Evolutionary conservation across 2,329 filamentous ascomycete genomes (phyloP), one percentile per base, ranked within the genome.

Genomic region (Rutstroemia sp.): DNA sequence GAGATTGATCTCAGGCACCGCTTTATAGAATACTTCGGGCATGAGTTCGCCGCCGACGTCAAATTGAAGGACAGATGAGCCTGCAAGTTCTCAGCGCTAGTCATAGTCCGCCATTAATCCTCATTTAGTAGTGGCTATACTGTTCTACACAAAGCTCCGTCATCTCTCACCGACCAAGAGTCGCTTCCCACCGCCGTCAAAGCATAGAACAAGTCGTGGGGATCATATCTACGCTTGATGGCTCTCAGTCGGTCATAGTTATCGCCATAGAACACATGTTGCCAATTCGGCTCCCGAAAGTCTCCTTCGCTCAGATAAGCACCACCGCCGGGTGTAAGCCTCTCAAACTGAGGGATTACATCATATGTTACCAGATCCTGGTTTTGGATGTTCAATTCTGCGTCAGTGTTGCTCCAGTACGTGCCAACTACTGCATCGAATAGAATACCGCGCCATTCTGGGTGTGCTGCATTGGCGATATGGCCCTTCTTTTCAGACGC

Each of bases 221-320:
- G 69, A 58, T 80, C 79, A 59, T 75, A 80, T 62, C 72, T 74
- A 37, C 68, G 62, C 73, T 83, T 82, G 38, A 81, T 68, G 1
- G 50, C 34, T 12, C 71, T 55, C 14, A 80, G 61, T n/a, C 60
- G 58, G 1, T 63, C 55, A 54, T 79, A 79, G 55, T 77, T 77
- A 2, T 18, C 52, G 1, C 76, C 77, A 59, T 72, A 79, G 61
- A 77, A 77, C 4, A 30, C 52, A 25, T 59, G 54, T 39, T 61
- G 57, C 37, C 52, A 59, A 25, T 50, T 41, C 1, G 54, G 54
- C 45, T 57, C 42, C 16, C 44, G 49, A 19, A 50, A 45, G 41
- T 59, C 54, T n/a, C 44, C 49, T 49, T 59, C 58, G 6, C 50
- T 51, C 2, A 57, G 41, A 41, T 57, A 59, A 9, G 49, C 52